Conservation (phyloP, 495 filamentous ascomycete genomes). For the Glonium stellatum region DNA sequence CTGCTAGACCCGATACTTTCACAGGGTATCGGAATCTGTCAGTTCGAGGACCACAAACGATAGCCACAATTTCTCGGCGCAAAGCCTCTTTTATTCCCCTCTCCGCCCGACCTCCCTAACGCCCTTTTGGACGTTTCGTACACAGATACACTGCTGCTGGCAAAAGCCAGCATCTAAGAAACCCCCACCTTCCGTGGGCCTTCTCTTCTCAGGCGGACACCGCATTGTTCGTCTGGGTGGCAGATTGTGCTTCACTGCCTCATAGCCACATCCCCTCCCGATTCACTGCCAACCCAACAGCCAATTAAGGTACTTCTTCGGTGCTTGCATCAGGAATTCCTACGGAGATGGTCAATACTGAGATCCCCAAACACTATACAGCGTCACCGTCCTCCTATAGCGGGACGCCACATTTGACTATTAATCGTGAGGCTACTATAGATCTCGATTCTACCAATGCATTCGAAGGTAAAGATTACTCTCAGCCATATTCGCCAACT, state of each 20-base stretch:
- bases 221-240: slow-evolving; percentile 86
- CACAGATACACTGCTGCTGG: slow-evolving; percentile 42
- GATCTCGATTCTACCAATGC: slow-evolving; percentile 95
- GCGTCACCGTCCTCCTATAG: slow-evolving; percentile 67
- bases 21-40: slow-evolving; percentile 79
- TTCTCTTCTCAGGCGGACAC: slow-evolving; percentile 88
- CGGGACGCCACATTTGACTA: slow-evolving; percentile 80
- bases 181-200: slow-evolving; percentile 59
- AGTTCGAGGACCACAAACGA: slow-evolving; percentile 56
- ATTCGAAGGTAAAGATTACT: slow-evolving; percentile 68
- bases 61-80: slow-evolving; percentile 79
- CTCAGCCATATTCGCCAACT: slow-evolving; percentile 1
- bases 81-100: slow-evolving; percentile 76
- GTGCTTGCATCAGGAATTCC: slow-evolving; percentile 13
- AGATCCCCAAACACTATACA: slow-evolving; percentile 71
- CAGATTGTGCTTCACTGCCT: slow-evolving; percentile 57
- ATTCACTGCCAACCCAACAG: not conserved
- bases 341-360: slow-evolving; percentile 72
- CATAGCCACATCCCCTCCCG: slow-evolving; percentile 11
- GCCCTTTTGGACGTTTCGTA: slow-evolving; percentile 43
- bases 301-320: slow-evolving; percentile 8
- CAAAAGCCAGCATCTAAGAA: slow-evolving; percentile 38
- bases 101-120: slow-evolving; percentile 85
- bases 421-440: slow-evolving; percentile 91
- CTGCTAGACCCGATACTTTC: slow-evolving; percentile 86